Base-by-base conservation (phyloP, 192 early-diverging fungal species). In the Rhizophagus prolifer region DNA sequence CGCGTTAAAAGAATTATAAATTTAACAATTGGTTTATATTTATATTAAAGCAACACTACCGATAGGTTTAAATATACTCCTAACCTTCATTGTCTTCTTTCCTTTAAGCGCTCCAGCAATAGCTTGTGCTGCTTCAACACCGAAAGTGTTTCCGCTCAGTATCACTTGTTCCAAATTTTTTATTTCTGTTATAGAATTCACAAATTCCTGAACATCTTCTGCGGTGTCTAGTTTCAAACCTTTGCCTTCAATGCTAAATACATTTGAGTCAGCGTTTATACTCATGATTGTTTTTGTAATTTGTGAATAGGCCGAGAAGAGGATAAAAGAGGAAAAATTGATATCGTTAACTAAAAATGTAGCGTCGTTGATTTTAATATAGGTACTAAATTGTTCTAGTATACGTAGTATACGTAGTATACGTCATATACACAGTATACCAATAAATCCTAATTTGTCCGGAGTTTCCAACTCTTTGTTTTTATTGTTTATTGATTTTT, bases 61-160 rank as follows among this genome's bases (percentile, higher is more conserved):
- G 31, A 61, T 25, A 46, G 23, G 9, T 74, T 34, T 80, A n/a
- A 10, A 23, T 80, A 16, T 80, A 44, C 8, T 38, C 4, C 79
- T 71, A 88, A 95, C 94, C 92, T 92, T 93, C 12, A 97, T 78
- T 5, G 82, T 82, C 34, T 82, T 81, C 80, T 91, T 92, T 68
- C 84, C 84, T 77, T 90, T 89, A 66, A 96, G 81, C 9, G 88
- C 90, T 34, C 74, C 81, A 54, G 93, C 94, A 38, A 99, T 85
- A 30, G 92, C 92, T 64, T 91, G 80, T 50, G 92, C 90, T 4
- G 97, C 97, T 71, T 96, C 95, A 47, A 97, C 92, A 44, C 95
- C 95, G 77, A 96, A 90, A 12, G 95, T 96, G 86, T 97, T 97
- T 47, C 97, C 97, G 78, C 90, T 91, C 44, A 97, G 81, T 41